Base-by-base conservation (phyloP, 129 eudicot genomes). In the Centrapalus pauciflorus region DNA sequence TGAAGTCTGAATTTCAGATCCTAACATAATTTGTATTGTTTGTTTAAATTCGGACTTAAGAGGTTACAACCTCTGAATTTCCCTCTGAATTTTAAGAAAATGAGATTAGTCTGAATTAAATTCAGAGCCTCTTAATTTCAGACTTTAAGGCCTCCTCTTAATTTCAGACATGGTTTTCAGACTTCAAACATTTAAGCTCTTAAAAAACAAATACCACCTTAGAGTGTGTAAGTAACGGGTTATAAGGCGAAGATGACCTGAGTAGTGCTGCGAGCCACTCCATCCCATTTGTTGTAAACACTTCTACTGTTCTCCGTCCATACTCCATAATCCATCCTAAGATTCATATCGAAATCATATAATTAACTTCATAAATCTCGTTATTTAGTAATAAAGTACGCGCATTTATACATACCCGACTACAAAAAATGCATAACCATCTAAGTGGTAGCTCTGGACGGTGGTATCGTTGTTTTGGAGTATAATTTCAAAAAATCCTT, bases 381-480 rank as follows among this genome's bases (percentile, higher is more conserved):
- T 40, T 9, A 4, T 66, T 28, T 49, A 21, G 20, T 28, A 51
- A 32, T 17, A 76, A 12, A 32, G 19, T 40, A 54, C 8, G 16
- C n/a, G n/a, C 14, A 51, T 52, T 58, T 43, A 55, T 30, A 71
- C 82, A 64, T 77, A 93, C 98, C 98, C 98, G 8, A 86, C 98
- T 71, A 93, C 88, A 66, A 88, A 93, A 79, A 93, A 88, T 8
- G 98, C 95, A 63, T 93, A 93, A 64, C 98, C 98, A 80, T 88
- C 98, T 70, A 93, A 60, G 77, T 93, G 98, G 79, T 85, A 93
- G 77, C 82, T 93, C 73, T 88, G 95, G 55, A 93, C 84, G 23
- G 81, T 76, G 1, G 90, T 79, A 70, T 82, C 98, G 57, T 74
- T 89, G 51, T 93, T 93, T 73, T 93, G 98, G 74, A 93, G 77